Conservation (phyloP, 495 filamentous ascomycete genomes). For the Penicillium ucsense region DNA sequence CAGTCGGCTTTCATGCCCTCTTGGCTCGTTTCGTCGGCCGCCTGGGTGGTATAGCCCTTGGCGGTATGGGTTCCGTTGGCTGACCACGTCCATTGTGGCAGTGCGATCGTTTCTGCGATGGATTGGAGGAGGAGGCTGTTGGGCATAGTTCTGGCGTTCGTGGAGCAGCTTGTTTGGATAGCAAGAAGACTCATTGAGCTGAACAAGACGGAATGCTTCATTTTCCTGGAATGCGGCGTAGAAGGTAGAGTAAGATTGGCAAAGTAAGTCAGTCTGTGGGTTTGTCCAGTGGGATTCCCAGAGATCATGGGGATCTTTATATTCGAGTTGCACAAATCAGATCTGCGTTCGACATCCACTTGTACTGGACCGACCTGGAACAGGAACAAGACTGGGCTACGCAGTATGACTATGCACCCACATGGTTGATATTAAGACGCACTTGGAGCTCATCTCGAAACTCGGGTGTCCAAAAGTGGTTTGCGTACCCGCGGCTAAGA, state of each 20-base stretch:
- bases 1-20: conserved; percentile 17
- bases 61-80: conserved; percentile 20
- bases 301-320: too few relatives aligned
- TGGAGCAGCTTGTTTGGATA: conserved; percentile 4
- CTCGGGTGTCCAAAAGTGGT: too few relatives aligned
- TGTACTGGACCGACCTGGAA: too few relatives aligned
- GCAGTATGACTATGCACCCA: too few relatives aligned
- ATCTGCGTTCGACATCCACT: too few relatives aligned
- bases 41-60: conserved; percentile 14
- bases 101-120: conserved; percentile 10
- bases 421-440: too few relatives aligned
- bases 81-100: conserved; percentile 19
- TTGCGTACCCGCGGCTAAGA: too few relatives aligned
- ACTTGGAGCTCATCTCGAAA: too few relatives aligned
- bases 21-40: conserved; percentile 5
- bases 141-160: conserved; percentile 6
- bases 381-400: too few relatives aligned
- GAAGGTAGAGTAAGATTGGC: neutral
- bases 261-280: too few relatives aligned
- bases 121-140: conserved; percentile 10
- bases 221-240: neutral
- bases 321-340: too few relatives aligned
- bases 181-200: conserved; percentile 5
- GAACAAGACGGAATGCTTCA: conserved; percentile 6
- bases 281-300: too few relatives aligned